Evolutionary conservation across 164 flowering plant species (phyloP), one percentile per base, ranked within the genome.

Genomic region (Amborella trichopoda): DNA sequence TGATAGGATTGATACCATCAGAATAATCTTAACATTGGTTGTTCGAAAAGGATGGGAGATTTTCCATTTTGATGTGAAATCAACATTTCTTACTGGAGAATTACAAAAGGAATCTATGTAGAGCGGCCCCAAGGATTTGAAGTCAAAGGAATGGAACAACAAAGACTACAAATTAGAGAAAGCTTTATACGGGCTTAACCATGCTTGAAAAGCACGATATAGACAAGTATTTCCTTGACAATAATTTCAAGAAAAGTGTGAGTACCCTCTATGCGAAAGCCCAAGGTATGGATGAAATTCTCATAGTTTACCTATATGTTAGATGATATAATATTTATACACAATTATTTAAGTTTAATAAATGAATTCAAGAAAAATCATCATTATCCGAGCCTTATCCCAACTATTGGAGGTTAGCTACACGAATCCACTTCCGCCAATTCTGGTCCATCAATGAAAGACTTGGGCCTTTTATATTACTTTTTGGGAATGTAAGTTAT

Each of bases 241-340:
- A 41, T 41, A 10, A 22, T 21, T 42, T 42, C 26, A 8, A 21
- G 25, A 42, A 27, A 38, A 38, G 42, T 42, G 46, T 3, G 24
- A 42, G 46, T 23, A 42, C 46, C 11, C 46, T 42, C n/a, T 23
- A 42, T 42, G 46, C n/a, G 26, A 42, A 42, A 42, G 8, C 12
- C 26, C 9, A 42, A 41, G 45, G 26, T 21, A 21, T n/a, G n/a
- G n/a, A n/a, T n/a, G n/a, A n/a, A n/a, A n/a, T n/a, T n/a, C n/a
- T n/a, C n/a, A n/a, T n/a, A 19, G 6, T 41, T 20, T 41, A 4
- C 3, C 24, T 21, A 2, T 39, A n/a, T 39, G 19, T n/a, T 39
- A 9, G 42, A n/a, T 17, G 18, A 39, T 1, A 39, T 39, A 23
- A 41, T 41, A 4, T n/a, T 18, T 40, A 40, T 14, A 5, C n/a